These are phyloP conservation scores for Groenewaldozyma tartarivorans DNA, from an alignment of 805 yeast species.

Conservation along the genomic window DNA sequence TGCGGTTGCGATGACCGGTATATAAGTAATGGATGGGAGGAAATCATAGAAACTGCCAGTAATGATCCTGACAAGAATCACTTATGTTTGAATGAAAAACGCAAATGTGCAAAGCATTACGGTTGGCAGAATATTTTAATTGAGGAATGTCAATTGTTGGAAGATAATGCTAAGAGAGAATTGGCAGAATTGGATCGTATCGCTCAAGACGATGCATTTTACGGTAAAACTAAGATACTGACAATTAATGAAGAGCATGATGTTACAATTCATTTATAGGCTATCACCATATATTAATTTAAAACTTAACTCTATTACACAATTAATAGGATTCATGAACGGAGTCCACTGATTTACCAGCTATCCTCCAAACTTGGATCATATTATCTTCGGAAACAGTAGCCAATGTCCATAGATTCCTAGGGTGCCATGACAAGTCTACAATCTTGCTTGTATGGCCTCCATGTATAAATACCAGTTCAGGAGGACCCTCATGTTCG, in stretches of 20 bases:
- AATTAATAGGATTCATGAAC: background rate
- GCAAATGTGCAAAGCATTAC: background rate
- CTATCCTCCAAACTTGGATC: slow-evolving; percentile 53
- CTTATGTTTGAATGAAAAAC: background rate
- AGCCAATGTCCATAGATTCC: slow-evolving; percentile 45
- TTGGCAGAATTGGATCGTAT: background rate
- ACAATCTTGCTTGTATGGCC: slow-evolving; percentile 70
- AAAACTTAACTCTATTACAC: background rate
- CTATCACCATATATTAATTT: background rate
- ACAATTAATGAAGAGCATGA: background rate
- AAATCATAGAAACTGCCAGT: background rate
- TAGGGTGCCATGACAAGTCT: slow-evolving; percentile 61
- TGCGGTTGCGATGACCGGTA: slow-evolving; percentile 17
- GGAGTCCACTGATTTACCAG: background rate
- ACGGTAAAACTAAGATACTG: background rate
- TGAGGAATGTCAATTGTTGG: background rate
- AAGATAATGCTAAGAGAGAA: background rate
- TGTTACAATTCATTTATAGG: no score
- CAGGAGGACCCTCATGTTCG: slow-evolving; percentile 58
- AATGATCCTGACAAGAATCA: background rate
- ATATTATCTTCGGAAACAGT: slow-evolving; percentile 70
- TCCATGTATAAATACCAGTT: slow-evolving; percentile 71
- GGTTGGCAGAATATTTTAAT: background rate
- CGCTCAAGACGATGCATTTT: background rate
- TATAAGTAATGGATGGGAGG: background rate